These are phyloP conservation scores for Lepidium africanum DNA, from an alignment of 345 rosid genomes.

Conservation along the genomic window DNA sequence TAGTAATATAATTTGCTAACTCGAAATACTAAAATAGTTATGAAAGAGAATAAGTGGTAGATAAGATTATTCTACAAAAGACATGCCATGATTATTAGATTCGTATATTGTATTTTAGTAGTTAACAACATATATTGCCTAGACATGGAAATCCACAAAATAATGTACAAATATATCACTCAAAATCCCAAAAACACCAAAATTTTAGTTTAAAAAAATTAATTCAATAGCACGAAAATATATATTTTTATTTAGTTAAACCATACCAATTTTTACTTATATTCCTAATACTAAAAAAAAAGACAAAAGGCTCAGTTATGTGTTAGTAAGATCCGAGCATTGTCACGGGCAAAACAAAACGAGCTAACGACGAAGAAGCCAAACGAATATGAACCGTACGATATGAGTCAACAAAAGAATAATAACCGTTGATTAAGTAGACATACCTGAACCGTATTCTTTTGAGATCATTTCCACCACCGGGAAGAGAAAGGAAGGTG, in stretches of 20 bases:
- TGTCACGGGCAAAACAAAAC: constrained; percentile 7
- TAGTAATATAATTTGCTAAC: background rate
- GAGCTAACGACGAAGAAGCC: constrained; percentile 4
- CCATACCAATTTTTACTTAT: too few species aligned
- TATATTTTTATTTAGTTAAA: too few species aligned
- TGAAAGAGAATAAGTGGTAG: background rate
- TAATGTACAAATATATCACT: background rate
- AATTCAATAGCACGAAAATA: background rate
- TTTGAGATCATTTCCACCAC: constrained; percentile 92
- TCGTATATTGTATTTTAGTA: constrained; percentile 6
- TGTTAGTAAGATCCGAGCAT: background rate
- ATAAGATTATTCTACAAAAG: background rate
- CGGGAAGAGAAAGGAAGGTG: constrained; percentile 83
- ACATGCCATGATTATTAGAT: constrained; percentile 23
- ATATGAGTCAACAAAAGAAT: constrained; percentile 16
- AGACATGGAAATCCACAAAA: constrained; percentile 20
- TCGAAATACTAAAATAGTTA: background rate
- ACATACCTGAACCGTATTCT: constrained; percentile 88
- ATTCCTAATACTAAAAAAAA: too few species aligned
- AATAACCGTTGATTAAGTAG: constrained; percentile 13
- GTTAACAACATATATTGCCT: constrained; percentile 7
- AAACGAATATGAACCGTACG: constrained; percentile 24
- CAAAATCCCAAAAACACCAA: background rate
- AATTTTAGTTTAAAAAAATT: background rate
- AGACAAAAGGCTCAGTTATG: too few species aligned